Conservation (phyloP, 73 alveolate species). For the Paramecium caudatum region DNA sequence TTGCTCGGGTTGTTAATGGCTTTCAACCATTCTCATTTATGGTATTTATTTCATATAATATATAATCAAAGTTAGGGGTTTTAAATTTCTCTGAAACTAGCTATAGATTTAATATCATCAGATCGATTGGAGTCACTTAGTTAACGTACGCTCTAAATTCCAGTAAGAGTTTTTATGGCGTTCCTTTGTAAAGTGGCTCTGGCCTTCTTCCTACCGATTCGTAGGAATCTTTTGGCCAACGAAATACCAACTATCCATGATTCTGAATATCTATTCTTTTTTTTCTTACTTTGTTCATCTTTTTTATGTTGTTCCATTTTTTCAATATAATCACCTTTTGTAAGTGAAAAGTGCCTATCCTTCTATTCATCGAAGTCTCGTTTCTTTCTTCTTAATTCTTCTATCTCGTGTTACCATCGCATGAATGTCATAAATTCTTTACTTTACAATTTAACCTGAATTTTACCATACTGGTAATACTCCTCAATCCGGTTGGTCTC, state of each 20-base stretch:
- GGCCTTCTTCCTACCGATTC: conserved; percentile 29
- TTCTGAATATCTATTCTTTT: conserved; percentile 20
- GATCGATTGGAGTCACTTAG: conserved; percentile 53
- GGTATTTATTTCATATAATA: neutral
- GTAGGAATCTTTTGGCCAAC: conserved; percentile 34
- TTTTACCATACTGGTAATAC: conserved; percentile 30
- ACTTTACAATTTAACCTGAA: conserved; percentile 9
- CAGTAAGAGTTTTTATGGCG: conserved; percentile 23
- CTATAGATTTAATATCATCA: conserved; percentile 57
- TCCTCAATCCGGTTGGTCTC: conserved; percentile 22
- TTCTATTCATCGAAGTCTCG: conserved; percentile 47
- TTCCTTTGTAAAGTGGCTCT: neutral
- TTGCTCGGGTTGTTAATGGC: neutral
- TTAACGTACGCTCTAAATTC: neutral
- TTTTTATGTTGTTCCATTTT: conserved; percentile 36
- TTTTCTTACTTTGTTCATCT: neutral
- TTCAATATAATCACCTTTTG: conserved; percentile 2
- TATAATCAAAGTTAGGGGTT: conserved; percentile 16
- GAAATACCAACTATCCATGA: conserved; percentile 67
- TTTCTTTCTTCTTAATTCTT: conserved; percentile 59
- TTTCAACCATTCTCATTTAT: neutral
- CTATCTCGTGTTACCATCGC: conserved; percentile 65
- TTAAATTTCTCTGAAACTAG: conserved; percentile 19
- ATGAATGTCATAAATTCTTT: conserved; percentile 60
- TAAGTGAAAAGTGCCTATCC: neutral